A percentile compares a stretch with the other conserved stretches of the same genome.
Conservation (phyloP, 1,139 yeast genomes). For the Taphrina populina region DNA sequence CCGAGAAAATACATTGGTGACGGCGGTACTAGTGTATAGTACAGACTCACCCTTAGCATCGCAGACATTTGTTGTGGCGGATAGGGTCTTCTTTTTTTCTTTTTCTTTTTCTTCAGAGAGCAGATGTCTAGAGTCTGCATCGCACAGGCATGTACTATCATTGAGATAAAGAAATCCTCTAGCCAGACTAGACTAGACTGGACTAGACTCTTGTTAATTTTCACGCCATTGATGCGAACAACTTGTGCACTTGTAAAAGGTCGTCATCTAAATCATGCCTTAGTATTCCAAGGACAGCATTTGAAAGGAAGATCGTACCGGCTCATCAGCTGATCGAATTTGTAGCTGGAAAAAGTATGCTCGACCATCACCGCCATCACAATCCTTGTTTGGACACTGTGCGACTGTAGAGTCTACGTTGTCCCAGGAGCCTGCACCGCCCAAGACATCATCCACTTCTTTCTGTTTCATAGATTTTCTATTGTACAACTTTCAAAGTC, state of each 20-base stretch:
- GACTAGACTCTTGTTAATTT: too few relatives aligned
- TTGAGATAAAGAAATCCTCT: too few relatives aligned
- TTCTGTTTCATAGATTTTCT: conserved; percentile 79
- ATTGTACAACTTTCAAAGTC: conserved; percentile 57
- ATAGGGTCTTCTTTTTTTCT: too few relatives aligned
- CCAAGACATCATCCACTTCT: conserved; percentile 92
- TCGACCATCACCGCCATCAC: conserved; percentile 65
- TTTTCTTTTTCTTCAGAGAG: too few relatives aligned
- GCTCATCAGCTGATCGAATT: conserved; percentile 56
- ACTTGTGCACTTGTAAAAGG: conserved; percentile 59
- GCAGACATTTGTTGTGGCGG: too few relatives aligned
- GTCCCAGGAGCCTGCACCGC: conserved; percentile 98
- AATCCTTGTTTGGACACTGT: conserved; percentile 82
- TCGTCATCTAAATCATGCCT: conserved; percentile 1
- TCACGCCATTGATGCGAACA: conserved; percentile 98
- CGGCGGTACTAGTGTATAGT: too few relatives aligned
- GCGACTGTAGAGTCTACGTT: conserved; percentile 72
- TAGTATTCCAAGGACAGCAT: conserved; percentile 53
- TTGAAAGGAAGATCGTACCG: conserved; percentile 92
- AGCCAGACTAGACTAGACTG: too few relatives aligned
- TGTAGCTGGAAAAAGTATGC: conserved; percentile 97
- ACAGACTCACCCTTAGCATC: too few relatives aligned
- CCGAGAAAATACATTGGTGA: too few relatives aligned
- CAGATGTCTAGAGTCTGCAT: too few relatives aligned
- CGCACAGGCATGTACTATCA: too few relatives aligned